Conservation (phyloP, 495 filamentous ascomycete genomes). For the Tuber brumale region DNA sequence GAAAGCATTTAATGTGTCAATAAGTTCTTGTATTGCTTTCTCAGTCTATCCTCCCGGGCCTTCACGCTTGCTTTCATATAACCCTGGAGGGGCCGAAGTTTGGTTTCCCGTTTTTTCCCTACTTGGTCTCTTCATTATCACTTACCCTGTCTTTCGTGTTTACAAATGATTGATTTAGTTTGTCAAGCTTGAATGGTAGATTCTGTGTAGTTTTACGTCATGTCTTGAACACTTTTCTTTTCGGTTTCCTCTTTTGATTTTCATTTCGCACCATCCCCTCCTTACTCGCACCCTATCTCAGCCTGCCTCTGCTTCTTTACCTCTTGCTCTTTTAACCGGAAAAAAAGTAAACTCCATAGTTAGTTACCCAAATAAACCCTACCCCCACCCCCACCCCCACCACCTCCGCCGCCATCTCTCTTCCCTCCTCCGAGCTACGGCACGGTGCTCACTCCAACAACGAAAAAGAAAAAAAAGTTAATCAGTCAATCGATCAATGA, state of each 20-base stretch:
- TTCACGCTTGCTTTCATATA: not conserved
- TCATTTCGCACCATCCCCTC: conserved; percentile 8
- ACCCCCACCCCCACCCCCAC: not conserved
- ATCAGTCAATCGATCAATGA: not conserved
- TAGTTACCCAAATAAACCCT: not conserved
- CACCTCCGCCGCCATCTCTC: not conserved
- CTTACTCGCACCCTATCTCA: conserved; percentile 3
- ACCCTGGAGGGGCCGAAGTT: not conserved
- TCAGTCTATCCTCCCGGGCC: not conserved
- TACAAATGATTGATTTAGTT: not conserved
- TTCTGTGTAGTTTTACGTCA: conserved; percentile 13
- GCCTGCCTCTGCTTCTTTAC: not conserved
- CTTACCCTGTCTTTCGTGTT: not conserved
- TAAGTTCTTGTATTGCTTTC: not conserved
- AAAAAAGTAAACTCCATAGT: not conserved
- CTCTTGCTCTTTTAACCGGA: not conserved
- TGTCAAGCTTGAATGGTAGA: not conserved
- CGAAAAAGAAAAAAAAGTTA: not conserved
- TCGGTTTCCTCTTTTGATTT: conserved; percentile 9
- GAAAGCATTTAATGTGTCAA: not conserved
- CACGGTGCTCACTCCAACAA: not conserved
- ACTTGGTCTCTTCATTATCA: not conserved
- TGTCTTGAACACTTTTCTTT: conserved; percentile 9
- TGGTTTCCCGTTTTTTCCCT: not conserved
- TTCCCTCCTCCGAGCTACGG: not conserved